A percentile compares a stretch with the other conserved stretches of the same genome.
Evolutionary conservation across 2,329 filamentous ascomycete species (phyloP).

Genomic region (Lojkania enalia): DNA sequence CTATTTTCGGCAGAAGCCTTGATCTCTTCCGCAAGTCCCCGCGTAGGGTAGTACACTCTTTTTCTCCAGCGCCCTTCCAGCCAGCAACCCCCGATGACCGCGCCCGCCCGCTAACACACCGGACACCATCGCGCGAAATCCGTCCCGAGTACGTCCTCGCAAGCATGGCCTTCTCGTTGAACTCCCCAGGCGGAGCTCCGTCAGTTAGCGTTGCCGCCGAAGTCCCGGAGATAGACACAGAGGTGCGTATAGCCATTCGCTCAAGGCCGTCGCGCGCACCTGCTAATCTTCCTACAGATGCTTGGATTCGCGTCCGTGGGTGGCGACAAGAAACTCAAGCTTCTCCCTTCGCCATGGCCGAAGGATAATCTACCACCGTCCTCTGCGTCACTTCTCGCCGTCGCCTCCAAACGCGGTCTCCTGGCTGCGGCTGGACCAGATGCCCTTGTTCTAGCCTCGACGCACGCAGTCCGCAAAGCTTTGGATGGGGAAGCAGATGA

Average conservation of each 20-base stretch:
- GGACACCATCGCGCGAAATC: slow-evolving; percentile 31
- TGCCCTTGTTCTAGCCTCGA: slow-evolving; percentile 73
- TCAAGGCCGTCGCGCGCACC: not conserved
- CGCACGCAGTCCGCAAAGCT: slow-evolving; percentile 75
- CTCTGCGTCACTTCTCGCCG: slow-evolving; percentile 79
- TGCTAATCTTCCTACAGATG: slow-evolving; percentile 50
- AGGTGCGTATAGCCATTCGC: slow-evolving; percentile 56
- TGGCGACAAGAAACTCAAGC: slow-evolving; percentile 78
- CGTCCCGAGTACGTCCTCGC: slow-evolving; percentile 30
- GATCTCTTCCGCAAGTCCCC: slow-evolving; percentile 31
- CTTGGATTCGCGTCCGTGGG: slow-evolving; percentile 75
- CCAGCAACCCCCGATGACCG: slow-evolving; percentile 33
- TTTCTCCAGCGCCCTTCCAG: slow-evolving; percentile 19
- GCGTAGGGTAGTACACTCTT: slow-evolving; percentile 28
- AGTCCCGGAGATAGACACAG: slow-evolving; percentile 77
- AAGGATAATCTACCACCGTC: slow-evolving; percentile 68
- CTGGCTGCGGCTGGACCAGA: slow-evolving; percentile 87
- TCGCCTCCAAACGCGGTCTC: slow-evolving; percentile 78
- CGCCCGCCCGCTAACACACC: slow-evolving; percentile 23
- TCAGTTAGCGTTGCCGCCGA: slow-evolving; percentile 62
- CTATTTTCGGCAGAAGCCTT: slow-evolving; percentile 28
- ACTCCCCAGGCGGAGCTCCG: slow-evolving; percentile 47
- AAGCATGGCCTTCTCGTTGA: slow-evolving; percentile 61
- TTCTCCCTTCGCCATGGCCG: slow-evolving; percentile 78
- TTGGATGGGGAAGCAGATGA: slow-evolving; percentile 62